Conservation (phyloP, 108 stramenopile genomes). For the Seminavis robusta region DNA sequence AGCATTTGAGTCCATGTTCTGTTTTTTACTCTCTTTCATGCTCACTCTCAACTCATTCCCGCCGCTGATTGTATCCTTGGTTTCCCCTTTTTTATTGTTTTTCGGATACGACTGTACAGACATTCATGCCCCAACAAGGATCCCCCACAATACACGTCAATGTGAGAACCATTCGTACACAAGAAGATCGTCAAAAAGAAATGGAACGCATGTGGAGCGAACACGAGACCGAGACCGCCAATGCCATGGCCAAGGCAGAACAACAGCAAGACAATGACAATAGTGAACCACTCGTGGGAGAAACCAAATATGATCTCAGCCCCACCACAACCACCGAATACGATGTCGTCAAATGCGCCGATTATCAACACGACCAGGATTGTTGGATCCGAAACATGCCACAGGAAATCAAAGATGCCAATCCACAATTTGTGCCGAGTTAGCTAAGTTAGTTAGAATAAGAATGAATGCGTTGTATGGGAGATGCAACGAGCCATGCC, state of each 20-base stretch:
- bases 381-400: slow-evolving; percentile 89
- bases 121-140: slow-evolving; percentile 77
- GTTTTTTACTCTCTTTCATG: too few relatives aligned
- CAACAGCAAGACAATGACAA: slow-evolving; percentile 30
- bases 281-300: slow-evolving; percentile 29
- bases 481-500: too few relatives aligned
- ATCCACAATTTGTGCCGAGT: slow-evolving; percentile 84
- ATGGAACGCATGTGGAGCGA: slow-evolving; percentile 49
- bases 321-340: slow-evolving; percentile 70
- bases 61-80: too few relatives aligned
- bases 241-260: slow-evolving; percentile 17
- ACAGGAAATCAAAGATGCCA: slow-evolving; percentile 72
- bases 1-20: too few relatives aligned
- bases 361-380: slow-evolving; percentile 70
- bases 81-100: too few relatives aligned
- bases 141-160: slow-evolving; percentile 85
- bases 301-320: slow-evolving; percentile 58
- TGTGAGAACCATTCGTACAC: slow-evolving; percentile 41
- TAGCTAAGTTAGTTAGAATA: too few relatives aligned
- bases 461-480: too few relatives aligned
- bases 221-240: slow-evolving; percentile 36
- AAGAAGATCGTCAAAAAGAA: slow-evolving; percentile 22
- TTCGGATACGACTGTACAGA: too few relatives aligned
- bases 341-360: slow-evolving; percentile 81
- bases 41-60: too few relatives aligned